phyloP scores from a whole-genome alignment of 1,284 basidiomycete species.

The Microbotryomycetes sp. region DNA sequence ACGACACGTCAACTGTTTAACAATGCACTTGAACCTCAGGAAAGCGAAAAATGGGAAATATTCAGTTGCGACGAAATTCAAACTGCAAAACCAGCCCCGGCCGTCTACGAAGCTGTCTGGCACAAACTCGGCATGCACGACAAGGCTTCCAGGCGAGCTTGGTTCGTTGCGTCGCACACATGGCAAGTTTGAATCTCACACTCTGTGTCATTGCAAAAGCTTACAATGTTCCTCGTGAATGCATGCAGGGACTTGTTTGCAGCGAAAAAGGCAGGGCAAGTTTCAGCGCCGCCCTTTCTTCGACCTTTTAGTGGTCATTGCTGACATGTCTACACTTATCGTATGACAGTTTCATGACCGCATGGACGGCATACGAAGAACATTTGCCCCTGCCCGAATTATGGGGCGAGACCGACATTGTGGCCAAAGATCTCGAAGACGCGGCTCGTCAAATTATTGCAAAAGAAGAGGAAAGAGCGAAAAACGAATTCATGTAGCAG shows the following conservation, averaged over 20 bases:
- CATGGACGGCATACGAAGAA: slow-evolving; percentile 22
- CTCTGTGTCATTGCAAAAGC: background rate
- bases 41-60: slow-evolving; percentile 1
- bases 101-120: slow-evolving; percentile 18
- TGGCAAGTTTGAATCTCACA: slow-evolving; percentile 5
- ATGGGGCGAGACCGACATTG: slow-evolving; percentile 20
- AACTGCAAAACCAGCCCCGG: slow-evolving; percentile 20
- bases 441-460: slow-evolving; percentile 14
- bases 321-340: background rate
- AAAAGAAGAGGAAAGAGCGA: background rate
- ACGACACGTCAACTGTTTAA: slow-evolving; percentile 6
- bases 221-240: background rate
- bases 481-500: too few species aligned
- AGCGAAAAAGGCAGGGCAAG: slow-evolving; percentile 22
- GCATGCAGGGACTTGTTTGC: slow-evolving; percentile 16
- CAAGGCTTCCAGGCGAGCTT: background rate
- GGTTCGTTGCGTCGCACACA: slow-evolving; percentile 22
- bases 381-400: slow-evolving; percentile 5
- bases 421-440: slow-evolving; percentile 18
- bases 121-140: background rate
- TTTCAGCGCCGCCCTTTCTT: too few species aligned
- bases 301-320: background rate
- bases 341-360: slow-evolving; percentile 16
- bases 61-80: slow-evolving; percentile 18
- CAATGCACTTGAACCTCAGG: background rate